phyloP scores from a whole-genome alignment of 2,329 filamentous ascomycete genomes.

The Fusarium longipes region DNA sequence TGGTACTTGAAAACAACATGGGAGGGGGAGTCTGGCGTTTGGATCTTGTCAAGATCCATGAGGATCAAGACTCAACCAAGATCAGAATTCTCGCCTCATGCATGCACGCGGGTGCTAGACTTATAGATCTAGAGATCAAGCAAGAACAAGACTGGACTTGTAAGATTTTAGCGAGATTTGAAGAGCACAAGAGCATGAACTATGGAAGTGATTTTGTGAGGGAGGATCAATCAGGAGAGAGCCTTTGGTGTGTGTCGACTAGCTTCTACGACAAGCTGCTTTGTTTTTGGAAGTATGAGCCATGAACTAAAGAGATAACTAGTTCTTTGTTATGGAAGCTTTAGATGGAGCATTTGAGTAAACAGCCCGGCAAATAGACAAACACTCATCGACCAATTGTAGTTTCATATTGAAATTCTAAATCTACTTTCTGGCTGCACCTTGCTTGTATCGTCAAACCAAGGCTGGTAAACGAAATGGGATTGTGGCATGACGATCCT shows the following conservation, averaged over 20 bases:
- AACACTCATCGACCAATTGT: not conserved
- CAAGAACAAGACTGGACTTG: constrained; percentile 66
- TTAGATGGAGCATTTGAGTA: too few relatives aligned
- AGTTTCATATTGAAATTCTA: not conserved
- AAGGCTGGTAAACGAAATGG: constrained; percentile 23
- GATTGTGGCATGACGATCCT: constrained; percentile 20
- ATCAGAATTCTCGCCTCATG: constrained; percentile 81
- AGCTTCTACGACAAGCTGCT: constrained; percentile 81
- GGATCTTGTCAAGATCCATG: constrained; percentile 64
- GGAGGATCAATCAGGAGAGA: constrained; percentile 29
- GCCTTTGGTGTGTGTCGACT: constrained; percentile 70
- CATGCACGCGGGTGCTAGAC: constrained; percentile 86
- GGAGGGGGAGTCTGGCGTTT: constrained; percentile 90
- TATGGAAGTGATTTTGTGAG: constrained; percentile 82
- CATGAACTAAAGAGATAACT: not conserved
- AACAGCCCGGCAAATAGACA: too few relatives aligned
- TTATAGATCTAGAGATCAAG: constrained; percentile 63
- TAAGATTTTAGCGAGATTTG: constrained; percentile 75
- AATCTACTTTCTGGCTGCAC: not conserved
- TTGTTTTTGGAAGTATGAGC: constrained; percentile 69
- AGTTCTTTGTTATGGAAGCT: too few relatives aligned
- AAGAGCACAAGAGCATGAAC: constrained; percentile 94
- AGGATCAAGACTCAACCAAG: constrained; percentile 45
- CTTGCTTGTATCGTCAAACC: constrained; percentile 4
- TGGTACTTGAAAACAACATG: constrained; percentile 74